These are phyloP conservation scores for Alloascoidea hylecoeti DNA, from an alignment of 805 yeast species.

Conservation along the genomic window DNA sequence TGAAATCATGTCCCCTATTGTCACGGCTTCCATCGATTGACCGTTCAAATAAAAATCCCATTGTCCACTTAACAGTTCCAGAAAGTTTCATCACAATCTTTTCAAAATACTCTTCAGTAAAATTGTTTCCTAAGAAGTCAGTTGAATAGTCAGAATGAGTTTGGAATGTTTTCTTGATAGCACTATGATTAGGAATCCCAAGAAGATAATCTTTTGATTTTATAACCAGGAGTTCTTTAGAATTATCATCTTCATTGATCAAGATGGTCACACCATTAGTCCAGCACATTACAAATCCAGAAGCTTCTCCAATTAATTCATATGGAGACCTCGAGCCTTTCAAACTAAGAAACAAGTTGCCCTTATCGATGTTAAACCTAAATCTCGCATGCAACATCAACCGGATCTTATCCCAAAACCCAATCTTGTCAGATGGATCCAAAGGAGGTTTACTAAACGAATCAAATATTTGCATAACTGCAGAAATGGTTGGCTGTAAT, in stretches of 20 bases:
- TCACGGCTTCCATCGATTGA: slow-evolving; percentile 19
- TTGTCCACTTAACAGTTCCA: slow-evolving; percentile 63
- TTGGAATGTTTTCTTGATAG: slow-evolving; percentile 18
- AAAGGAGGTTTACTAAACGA: slow-evolving; percentile 81
- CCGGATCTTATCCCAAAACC: slow-evolving; percentile 88
- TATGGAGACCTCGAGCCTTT: slow-evolving; percentile 79
- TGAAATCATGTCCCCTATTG: slow-evolving; percentile 31
- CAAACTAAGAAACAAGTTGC: slow-evolving; percentile 39
- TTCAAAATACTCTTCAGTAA: slow-evolving; percentile 12
- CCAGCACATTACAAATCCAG: slow-evolving; percentile 74
- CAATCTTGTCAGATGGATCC: slow-evolving; percentile 74
- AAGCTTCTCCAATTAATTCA: slow-evolving; percentile 41
- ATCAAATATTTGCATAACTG: slow-evolving; percentile 63
- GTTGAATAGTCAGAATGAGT: slow-evolving; percentile 16
- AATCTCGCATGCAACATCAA: slow-evolving; percentile 63
- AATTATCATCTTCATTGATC: slow-evolving; percentile 55
- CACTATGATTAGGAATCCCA: slow-evolving; percentile 65
- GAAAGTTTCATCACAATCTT: slow-evolving; percentile 46
- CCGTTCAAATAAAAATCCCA: slow-evolving; percentile 61
- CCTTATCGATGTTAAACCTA: slow-evolving; percentile 32
- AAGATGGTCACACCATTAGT: slow-evolving; percentile 41
- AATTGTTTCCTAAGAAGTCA: slow-evolving; percentile 11
- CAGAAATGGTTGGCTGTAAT: slow-evolving; percentile 73
- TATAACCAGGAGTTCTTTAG: slow-evolving; percentile 51
- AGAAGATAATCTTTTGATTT: slow-evolving; percentile 48